Evolutionary conservation across 140 eudicot genomes (phyloP).

Genomic region (Oenanthe javanica): DNA sequence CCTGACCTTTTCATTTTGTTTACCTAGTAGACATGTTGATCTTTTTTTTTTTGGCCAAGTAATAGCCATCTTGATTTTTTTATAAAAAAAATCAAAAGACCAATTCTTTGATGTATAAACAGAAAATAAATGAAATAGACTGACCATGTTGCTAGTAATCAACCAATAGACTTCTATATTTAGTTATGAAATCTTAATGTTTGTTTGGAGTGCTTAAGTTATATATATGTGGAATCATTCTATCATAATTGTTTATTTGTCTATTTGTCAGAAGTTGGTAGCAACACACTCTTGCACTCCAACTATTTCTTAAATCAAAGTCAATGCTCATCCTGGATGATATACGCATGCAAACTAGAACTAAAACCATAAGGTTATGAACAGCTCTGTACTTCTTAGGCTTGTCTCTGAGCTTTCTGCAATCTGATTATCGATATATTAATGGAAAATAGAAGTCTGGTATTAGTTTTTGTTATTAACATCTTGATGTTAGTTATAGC

Average conservation of each 20-base stretch:
- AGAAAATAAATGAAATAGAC: not conserved
- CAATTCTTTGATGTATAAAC: not conserved
- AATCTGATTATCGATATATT: not conserved
- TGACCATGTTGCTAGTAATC: not conserved
- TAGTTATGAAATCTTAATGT: no score
- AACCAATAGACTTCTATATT: no score
- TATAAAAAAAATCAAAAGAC: not conserved
- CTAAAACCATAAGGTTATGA: not conserved
- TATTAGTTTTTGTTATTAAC: constrained; percentile 26
- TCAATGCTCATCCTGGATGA: not conserved
- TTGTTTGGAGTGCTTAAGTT: not conserved
- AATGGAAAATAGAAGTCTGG: constrained; percentile 29
- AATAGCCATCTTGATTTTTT: not conserved
- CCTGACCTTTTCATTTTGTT: no score
- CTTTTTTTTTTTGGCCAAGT: not conserved
- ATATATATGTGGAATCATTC: not conserved
- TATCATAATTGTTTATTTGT: not conserved
- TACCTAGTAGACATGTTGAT: not conserved
- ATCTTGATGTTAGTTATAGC: constrained; percentile 32
- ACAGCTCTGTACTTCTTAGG: not conserved
- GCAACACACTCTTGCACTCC: not conserved
- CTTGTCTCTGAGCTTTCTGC: not conserved
- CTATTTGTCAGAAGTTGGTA: not conserved
- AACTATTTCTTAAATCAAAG: not conserved
- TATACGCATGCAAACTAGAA: not conserved